phyloP scores from a whole-genome alignment of 1,139 yeast genomes.

The Nadsonia starkeyi-henricii region DNA sequence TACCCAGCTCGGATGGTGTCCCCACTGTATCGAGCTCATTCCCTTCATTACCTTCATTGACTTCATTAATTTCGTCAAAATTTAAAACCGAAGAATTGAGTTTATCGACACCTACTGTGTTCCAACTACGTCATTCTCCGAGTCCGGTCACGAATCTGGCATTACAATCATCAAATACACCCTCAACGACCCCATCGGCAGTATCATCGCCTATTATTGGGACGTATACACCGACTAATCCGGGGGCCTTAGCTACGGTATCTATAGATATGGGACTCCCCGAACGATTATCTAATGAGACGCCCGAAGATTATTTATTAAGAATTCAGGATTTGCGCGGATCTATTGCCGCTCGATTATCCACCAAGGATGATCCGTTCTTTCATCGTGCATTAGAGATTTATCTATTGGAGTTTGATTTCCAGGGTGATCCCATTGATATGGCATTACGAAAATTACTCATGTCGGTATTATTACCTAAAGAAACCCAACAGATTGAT shows the following conservation, averaged over 20 bases:
- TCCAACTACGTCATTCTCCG: background rate
- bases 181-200: no score
- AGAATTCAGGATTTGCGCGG: slow-evolving; percentile 23
- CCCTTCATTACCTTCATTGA: background rate
- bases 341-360: slow-evolving; percentile 27
- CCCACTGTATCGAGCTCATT: background rate
- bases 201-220: no score
- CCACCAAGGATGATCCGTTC: slow-evolving; percentile 26
- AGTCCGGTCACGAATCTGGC: background rate
- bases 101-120: no score
- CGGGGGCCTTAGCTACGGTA: background rate
- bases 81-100: background rate
- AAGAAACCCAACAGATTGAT: slow-evolving; percentile 61
- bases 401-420: slow-evolving; percentile 32
- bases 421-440: slow-evolving; percentile 42
- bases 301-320: slow-evolving; percentile 24
- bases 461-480: slow-evolving; percentile 42
- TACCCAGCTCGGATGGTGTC: background rate
- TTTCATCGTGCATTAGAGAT: slow-evolving; percentile 25
- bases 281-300: slow-evolving; percentile 21
- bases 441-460: slow-evolving; percentile 45
- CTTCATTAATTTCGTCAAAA: background rate
- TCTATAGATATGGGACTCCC: slow-evolving; percentile 15
- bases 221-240: no score
- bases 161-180: background rate